Conservation (phyloP, 2,329 filamentous ascomycete species). For the Onygenales sp. region DNA sequence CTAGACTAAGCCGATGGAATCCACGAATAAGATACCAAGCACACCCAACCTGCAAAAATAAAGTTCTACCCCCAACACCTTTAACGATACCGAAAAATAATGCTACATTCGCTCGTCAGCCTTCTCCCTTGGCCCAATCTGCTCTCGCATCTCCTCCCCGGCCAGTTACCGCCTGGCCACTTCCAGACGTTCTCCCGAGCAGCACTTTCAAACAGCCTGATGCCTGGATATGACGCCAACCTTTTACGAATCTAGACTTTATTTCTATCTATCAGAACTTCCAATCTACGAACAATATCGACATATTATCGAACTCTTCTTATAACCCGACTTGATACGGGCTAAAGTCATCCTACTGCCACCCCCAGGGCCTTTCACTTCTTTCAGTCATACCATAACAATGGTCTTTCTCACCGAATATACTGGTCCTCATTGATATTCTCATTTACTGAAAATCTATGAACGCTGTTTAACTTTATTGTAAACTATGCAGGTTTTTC, state of each 20-base stretch:
- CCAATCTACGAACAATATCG: background rate
- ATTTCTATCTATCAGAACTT: background rate
- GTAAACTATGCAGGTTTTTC: too few species aligned
- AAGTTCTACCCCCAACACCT: background rate
- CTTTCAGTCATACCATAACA: too few species aligned
- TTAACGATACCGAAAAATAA: background rate
- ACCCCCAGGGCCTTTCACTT: too few species aligned
- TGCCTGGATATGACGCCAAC: background rate
- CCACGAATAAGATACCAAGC: background rate
- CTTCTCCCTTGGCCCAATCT: background rate
- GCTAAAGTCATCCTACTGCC: too few species aligned
- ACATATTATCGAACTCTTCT: too few species aligned
- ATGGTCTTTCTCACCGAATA: too few species aligned
- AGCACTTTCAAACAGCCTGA: background rate
- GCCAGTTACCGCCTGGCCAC: background rate
- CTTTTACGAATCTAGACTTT: background rate
- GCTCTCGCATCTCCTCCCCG: background rate
- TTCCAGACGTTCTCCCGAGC: background rate
- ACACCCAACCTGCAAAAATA: background rate
- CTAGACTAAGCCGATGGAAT: background rate
- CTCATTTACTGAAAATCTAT: too few species aligned
- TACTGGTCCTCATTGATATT: too few species aligned
- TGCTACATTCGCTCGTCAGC: background rate
- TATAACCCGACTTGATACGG: too few species aligned
- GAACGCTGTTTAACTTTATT: too few species aligned